Conservation (phyloP, 345 rosid species). For the Chamaenerion angustifolium region DNA sequence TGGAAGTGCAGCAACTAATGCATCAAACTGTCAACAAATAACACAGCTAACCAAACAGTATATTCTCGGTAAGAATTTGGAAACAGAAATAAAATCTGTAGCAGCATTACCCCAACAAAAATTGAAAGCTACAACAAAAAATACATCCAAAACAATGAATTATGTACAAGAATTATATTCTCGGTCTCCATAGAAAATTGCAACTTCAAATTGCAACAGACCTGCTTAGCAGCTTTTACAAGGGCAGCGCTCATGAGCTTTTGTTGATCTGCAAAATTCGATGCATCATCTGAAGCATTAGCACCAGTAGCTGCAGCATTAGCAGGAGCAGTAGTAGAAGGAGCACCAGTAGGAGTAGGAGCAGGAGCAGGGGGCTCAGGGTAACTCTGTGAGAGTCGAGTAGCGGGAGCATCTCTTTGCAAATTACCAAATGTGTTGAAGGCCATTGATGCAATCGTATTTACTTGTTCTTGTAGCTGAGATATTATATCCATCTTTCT, state of each 20-base stretch:
- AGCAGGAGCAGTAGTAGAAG: too few relatives aligned
- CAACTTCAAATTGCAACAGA: conserved; percentile 1
- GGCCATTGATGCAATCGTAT: conserved; percentile 49
- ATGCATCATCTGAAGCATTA: conserved; percentile 27
- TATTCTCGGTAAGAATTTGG: too few relatives aligned
- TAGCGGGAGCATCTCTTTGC: conserved; percentile 79
- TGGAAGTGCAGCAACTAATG: conserved; percentile 83
- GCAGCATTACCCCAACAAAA: too few relatives aligned
- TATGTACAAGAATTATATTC: neutral
- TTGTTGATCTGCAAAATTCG: conserved; percentile 51
- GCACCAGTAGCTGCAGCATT: neutral
- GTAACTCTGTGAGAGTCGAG: conserved; percentile 64
- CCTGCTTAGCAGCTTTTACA: conserved; percentile 95
- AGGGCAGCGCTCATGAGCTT: conserved; percentile 67
- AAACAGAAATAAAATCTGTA: too few relatives aligned
- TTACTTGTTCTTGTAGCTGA: conserved; percentile 88
- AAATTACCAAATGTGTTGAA: conserved; percentile 74
- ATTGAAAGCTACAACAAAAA: neutral
- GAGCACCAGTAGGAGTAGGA: too few relatives aligned
- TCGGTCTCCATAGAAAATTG: too few relatives aligned
- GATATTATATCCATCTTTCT: conserved; percentile 73
- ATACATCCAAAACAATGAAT: neutral
- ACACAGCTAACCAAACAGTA: neutral
- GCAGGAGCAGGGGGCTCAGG: conserved; percentile 50
- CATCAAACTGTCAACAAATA: conserved; percentile 53